Conservation (phyloP, 208 protist genomes). For the Porcisia hertigi region DNA sequence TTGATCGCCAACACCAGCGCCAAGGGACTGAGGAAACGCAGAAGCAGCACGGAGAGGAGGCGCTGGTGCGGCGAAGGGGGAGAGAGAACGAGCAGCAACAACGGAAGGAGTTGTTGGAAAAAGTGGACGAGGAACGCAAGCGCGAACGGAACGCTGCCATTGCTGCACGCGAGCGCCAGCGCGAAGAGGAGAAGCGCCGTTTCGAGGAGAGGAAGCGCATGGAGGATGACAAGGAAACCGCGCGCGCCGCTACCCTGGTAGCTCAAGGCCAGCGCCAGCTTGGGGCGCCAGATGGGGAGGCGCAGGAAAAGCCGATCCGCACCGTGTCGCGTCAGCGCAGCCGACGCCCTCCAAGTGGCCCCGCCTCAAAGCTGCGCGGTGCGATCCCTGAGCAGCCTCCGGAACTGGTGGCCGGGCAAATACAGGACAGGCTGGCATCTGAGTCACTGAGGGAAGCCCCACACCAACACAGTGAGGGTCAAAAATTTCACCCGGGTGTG, state of each 20-base stretch:
- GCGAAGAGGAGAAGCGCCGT: slow-evolving; percentile 41
- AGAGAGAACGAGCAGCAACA: slow-evolving; percentile 36
- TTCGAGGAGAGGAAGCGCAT: slow-evolving; percentile 35
- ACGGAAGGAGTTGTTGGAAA: slow-evolving; percentile 32
- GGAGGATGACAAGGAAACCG: slow-evolving; percentile 49
- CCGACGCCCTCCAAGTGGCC: slow-evolving; percentile 45
- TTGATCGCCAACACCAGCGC: slow-evolving; percentile 25
- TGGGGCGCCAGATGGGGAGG: slow-evolving; percentile 19
- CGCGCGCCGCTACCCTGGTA: slow-evolving; percentile 40
- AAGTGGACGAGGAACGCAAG: slow-evolving; percentile 48
- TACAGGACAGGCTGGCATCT: slow-evolving; percentile 50
- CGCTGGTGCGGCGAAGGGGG: slow-evolving; percentile 27
- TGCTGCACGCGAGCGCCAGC: slow-evolving; percentile 34
- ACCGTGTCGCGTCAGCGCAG: slow-evolving; percentile 43
- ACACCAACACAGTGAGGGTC: background rate
- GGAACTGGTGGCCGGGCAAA: slow-evolving; percentile 46
- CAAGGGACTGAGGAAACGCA: slow-evolving; percentile 29
- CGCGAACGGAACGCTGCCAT: slow-evolving; percentile 31
- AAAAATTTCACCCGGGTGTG: background rate
- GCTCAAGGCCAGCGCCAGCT: slow-evolving; percentile 32
- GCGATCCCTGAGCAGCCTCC: slow-evolving; percentile 72
- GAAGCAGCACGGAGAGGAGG: slow-evolving; percentile 36
- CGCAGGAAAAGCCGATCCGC: slow-evolving; percentile 24
- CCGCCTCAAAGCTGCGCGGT: slow-evolving; percentile 40
- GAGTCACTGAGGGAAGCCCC: slow-evolving; percentile 19